These are phyloP conservation scores for Hypoxylon cercidicola DNA, from an alignment of 495 filamentous ascomycete genomes.

Conservation along the genomic window DNA sequence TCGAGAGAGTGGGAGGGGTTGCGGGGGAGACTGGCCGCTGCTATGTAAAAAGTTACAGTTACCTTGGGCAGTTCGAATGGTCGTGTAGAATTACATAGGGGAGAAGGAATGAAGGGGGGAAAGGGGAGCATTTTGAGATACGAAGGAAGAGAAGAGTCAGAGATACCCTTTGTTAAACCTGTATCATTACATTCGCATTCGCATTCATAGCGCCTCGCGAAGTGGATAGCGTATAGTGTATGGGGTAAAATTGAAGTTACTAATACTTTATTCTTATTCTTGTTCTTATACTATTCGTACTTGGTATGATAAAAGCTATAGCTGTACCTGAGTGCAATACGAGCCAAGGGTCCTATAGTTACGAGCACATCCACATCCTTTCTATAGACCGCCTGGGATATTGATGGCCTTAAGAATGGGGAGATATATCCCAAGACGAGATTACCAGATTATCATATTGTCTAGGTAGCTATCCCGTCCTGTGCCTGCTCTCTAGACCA, in stretches of 20 bases:
- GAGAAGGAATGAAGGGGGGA: neutral
- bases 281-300: too few relatives aligned
- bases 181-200: slow-evolving; percentile 19
- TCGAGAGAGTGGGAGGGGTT: slow-evolving; percentile 56
- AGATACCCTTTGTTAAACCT: slow-evolving; percentile 34
- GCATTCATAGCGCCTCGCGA: neutral
- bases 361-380: too few relatives aligned
- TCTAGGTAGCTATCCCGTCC: neutral
- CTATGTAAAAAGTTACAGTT: slow-evolving; percentile 29
- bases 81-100: slow-evolving; percentile 6
- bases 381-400: too few relatives aligned
- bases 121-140: neutral
- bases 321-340: too few relatives aligned
- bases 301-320: too few relatives aligned
- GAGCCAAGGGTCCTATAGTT: too few relatives aligned
- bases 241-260: slow-evolving; percentile 4
- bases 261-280: slow-evolving; percentile 6
- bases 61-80: neutral
- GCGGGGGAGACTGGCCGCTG: slow-evolving; percentile 45
- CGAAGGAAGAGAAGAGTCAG: too few relatives aligned
- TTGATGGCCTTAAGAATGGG: too few relatives aligned
- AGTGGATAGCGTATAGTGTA: neutral
- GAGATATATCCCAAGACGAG: too few relatives aligned
- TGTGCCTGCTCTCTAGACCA: neutral
- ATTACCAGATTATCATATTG: too few relatives aligned